phyloP scores from a whole-genome alignment of 2,329 filamentous ascomycete genomes.

The Botrytis hyacinthi region DNA sequence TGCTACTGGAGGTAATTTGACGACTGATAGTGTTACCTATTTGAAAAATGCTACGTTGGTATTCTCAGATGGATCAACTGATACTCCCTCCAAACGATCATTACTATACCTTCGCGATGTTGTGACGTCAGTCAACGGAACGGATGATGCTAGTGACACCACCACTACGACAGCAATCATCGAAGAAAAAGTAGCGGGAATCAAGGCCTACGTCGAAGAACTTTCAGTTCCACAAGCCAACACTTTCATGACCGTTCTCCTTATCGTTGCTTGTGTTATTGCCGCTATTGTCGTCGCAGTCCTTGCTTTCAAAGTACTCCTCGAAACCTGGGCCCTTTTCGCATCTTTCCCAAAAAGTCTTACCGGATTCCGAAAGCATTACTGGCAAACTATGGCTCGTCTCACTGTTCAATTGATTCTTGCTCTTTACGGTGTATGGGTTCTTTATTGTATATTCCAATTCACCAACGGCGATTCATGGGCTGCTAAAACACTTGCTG shows the following conservation, averaged over 20 bases:
- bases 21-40: conserved; percentile 70
- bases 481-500: conserved; percentile 83
- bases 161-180: conserved; percentile 39
- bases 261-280: conserved; percentile 85
- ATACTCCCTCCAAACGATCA: conserved; percentile 54
- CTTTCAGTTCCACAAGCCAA: conserved; percentile 83
- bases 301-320: conserved; percentile 82
- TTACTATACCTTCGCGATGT: conserved; percentile 55
- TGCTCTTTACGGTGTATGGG: conserved; percentile 91
- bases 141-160: conserved; percentile 29
- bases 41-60: conserved; percentile 75
- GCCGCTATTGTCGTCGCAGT: conserved; percentile 82
- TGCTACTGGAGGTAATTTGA: conserved; percentile 82
- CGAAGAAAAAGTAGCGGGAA: conserved; percentile 62
- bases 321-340: conserved; percentile 89
- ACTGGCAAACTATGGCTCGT: conserved; percentile 89
- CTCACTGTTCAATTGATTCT: conserved; percentile 88
- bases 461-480: conserved; percentile 93
- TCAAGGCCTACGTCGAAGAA: conserved; percentile 80
- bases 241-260: conserved; percentile 91
- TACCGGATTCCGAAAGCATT: conserved; percentile 85
- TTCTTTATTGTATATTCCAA: conserved; percentile 92
- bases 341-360: conserved; percentile 80
- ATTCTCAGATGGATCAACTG: conserved; percentile 59
- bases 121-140: conserved; percentile 47